Evolutionary conservation across 305 asterid species (phyloP).

Genomic region (Lippia alba): DNA sequence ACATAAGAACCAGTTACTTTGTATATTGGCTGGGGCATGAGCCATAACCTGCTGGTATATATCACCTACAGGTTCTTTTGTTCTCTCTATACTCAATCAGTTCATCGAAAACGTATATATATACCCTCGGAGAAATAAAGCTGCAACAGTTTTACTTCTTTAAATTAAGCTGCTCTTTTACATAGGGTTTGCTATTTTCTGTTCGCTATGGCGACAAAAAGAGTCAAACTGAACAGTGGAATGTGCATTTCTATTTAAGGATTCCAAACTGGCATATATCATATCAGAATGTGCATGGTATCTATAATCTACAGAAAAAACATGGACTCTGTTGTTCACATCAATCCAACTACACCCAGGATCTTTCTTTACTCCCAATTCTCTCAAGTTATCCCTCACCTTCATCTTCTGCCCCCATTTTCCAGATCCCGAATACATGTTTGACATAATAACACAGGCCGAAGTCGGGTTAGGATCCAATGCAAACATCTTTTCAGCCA

Average conservation of each 20-base stretch:
- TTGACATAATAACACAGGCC: conserved; percentile 71
- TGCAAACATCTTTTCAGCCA: conserved; percentile 52
- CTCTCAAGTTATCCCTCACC: conserved; percentile 49
- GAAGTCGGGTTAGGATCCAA: conserved; percentile 48
- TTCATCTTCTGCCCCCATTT: conserved; percentile 67
- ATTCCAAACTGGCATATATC: conserved; percentile 50
- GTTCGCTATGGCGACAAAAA: conserved; percentile 17
- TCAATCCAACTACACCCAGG: conserved; percentile 91
- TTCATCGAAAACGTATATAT: conserved; percentile 18
- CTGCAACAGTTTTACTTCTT: background rate
- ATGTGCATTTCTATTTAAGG: conserved; percentile 43
- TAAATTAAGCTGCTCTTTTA: too few species aligned
- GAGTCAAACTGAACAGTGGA: conserved; percentile 33
- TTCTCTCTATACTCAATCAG: background rate
- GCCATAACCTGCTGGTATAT: too few species aligned
- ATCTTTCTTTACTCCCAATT: conserved; percentile 60
- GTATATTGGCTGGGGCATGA: too few species aligned
- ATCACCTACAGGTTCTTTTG: background rate
- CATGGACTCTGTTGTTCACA: conserved; percentile 49
- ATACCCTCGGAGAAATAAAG: background rate
- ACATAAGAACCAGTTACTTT: conserved; percentile 19
- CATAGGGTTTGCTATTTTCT: conserved; percentile 10
- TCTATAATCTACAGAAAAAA: conserved; percentile 55
- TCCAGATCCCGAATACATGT: conserved; percentile 69
- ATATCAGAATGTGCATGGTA: conserved; percentile 45